These are phyloP conservation scores for Dentiscutata heterogama DNA, from an alignment of 371 early-diverging fungal genomes.

Conservation along the genomic window DNA sequence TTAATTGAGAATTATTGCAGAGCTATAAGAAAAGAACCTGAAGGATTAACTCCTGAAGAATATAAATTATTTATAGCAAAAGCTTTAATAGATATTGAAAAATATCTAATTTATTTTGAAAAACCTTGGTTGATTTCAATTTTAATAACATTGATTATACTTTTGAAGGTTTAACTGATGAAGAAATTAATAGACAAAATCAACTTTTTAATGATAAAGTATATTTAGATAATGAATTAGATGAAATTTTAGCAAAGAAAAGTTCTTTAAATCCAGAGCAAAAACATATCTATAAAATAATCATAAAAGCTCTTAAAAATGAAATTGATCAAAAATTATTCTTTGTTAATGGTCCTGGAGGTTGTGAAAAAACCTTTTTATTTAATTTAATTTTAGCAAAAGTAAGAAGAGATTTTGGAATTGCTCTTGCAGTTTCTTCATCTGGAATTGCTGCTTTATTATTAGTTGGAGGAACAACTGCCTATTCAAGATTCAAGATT, in stretches of 20 bases:
- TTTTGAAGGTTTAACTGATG: too few species aligned
- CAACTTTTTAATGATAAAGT: too few species aligned
- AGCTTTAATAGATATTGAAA: too few species aligned
- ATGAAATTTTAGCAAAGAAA: too few species aligned
- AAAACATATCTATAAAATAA: background rate
- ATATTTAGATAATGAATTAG: too few species aligned
- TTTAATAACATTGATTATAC: background rate
- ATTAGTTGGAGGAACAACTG: too few species aligned
- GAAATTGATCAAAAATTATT: conserved; percentile 11
- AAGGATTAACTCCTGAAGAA: too few species aligned
- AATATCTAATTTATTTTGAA: too few species aligned
- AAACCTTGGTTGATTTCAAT: background rate
- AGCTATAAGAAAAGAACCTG: too few species aligned
- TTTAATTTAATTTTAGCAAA: conserved; percentile 44
- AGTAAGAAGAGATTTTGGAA: background rate
- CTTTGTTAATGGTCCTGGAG: conserved; percentile 48
- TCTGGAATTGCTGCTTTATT: background rate
- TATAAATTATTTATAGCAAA: too few species aligned
- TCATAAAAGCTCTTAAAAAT: background rate
- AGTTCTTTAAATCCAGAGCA: background rate
- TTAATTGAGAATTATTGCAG: too few species aligned
- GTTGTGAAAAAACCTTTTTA: conserved; percentile 47
- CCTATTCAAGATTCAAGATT: conserved; percentile 45
- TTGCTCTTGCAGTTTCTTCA: conserved; percentile 48
- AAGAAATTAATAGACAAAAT: too few species aligned